Evolutionary conservation across 371 early-diverging fungal species (phyloP).

Genomic region (Actinomucor elegans): DNA sequence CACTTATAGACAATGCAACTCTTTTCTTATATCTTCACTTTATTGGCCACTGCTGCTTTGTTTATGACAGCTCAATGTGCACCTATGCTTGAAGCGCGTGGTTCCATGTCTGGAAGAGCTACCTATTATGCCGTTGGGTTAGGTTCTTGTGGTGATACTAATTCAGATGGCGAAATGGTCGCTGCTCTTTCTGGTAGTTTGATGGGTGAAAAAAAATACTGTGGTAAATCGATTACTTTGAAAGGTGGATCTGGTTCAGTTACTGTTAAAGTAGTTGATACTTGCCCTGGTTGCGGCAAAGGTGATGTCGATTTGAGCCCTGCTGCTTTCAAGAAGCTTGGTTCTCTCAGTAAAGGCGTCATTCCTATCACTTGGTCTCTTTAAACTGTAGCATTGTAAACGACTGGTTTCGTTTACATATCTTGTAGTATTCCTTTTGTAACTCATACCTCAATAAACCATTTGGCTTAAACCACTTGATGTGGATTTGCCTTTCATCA

Average conservation of each 20-base stretch:
- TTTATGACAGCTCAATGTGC: slow-evolving; percentile 4
- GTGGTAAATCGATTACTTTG: slow-evolving; percentile 41
- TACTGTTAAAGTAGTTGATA: slow-evolving; percentile 52
- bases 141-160: slow-evolving; percentile 41
- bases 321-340: slow-evolving; percentile 50
- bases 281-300: slow-evolving; percentile 45
- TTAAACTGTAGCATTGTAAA: neutral
- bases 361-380: slow-evolving; percentile 42
- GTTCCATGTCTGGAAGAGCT: slow-evolving; percentile 24
- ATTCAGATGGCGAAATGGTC: slow-evolving; percentile 25
- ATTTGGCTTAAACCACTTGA: too few species aligned
- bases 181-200: slow-evolving; percentile 33
- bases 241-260: slow-evolving; percentile 36
- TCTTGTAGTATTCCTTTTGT: too few species aligned
- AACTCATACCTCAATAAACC: too few species aligned
- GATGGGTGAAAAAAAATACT: slow-evolving; percentile 20
- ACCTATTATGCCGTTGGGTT: slow-evolving; percentile 43
- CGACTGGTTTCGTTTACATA: neutral
- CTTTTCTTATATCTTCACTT: neutral
- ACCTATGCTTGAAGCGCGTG: slow-evolving; percentile 16
- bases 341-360: slow-evolving; percentile 30
- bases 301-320: slow-evolving; percentile 46
- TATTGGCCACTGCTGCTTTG: neutral
- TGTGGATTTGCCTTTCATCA: too few species aligned
- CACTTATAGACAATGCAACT: neutral